Percentiles rank a stretch among this genome's conserved stretches.
phyloP scores from a whole-genome alignment of 1,284 basidiomycete genomes.

The Fistulina hepatica region DNA sequence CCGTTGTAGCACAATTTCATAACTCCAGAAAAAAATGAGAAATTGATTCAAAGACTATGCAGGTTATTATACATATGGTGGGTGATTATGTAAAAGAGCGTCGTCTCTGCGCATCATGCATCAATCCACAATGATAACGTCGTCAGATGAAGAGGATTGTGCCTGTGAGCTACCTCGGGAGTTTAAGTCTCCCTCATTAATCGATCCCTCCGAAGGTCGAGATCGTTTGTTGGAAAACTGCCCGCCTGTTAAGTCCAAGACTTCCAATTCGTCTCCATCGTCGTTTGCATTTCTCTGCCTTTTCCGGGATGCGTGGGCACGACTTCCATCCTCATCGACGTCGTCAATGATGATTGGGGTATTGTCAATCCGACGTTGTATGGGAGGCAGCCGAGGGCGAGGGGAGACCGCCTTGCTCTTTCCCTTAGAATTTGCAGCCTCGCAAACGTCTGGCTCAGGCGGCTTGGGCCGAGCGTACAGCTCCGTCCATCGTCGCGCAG shows the following conservation, averaged over 20 bases:
- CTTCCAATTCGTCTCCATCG: conserved; percentile 16
- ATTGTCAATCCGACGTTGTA: conserved; percentile 11
- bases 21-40: too few relatives aligned
- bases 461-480: conserved; percentile 45
- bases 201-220: background rate
- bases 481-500: conserved; percentile 53
- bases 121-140: background rate
- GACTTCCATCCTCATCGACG: conserved; percentile 30
- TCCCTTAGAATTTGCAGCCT: conserved; percentile 19
- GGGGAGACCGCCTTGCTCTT: conserved; percentile 22
- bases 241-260: conserved; percentile 13
- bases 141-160: background rate
- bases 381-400: conserved; percentile 10
- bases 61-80: too few relatives aligned
- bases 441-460: conserved; percentile 17
- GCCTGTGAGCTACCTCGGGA: background rate
- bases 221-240: conserved; percentile 3
- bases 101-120: too few relatives aligned
- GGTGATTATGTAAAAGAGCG: too few relatives aligned
- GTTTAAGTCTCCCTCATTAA: background rate
- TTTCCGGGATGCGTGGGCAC: conserved; percentile 2
- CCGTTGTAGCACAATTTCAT: too few relatives aligned
- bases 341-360: conserved; percentile 37
- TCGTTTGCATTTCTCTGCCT: conserved; percentile 22
- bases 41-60: too few relatives aligned